Base-by-base conservation (phyloP, 805 yeast species). In the Tetrapisispora phaffii region DNA sequence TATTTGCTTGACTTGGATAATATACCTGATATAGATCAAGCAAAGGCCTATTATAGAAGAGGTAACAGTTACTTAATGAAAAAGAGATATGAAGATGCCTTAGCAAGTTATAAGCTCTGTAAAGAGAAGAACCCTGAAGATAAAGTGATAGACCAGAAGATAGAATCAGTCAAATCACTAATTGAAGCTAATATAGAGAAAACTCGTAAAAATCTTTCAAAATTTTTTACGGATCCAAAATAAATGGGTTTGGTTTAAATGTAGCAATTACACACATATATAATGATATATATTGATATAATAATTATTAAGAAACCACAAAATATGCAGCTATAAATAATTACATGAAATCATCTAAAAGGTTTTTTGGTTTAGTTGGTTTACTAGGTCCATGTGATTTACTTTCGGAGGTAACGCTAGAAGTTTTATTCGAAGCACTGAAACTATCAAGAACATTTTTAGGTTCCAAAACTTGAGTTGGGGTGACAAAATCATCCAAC, bases 1-100 rank as follows among this genome's bases (percentile, higher is more conserved):
- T 82, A 66, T 54, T 55, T 82, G 19, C 55, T 84, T 21, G 89
- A 81, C 34, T 62, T 73, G 63, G 71, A 67, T 1, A 56, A 58
- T 28, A 56, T 64, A 1, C 47, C 58, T 0, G 55, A 58, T 0
- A 44, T 63, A 2, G 85, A 80, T 37, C 60, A 57, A 53, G 82
- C 84, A 1, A 81, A 81, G 56, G 80, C 79, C 1, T 63, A 66
- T 46, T 81, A 70, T 55, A 72, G 87, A 63, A 70, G 72, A 50
- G 85, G 80, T 0, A 64, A 61, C 21, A 68, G 77, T 44, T 67
- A 68, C 32, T 49, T 63, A 1, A 70, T 68, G 9, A 54, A 71
- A 47, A 75, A 70, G 23, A 71, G 75, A 50, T 70, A 66, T 41
- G 72, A 73, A 17, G 70, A 67, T 16, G 83, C 88, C 0, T 52